Evolutionary conservation across 2,329 filamentous ascomycete species (phyloP), one percentile per base, ranked within the genome.

Genomic region (Penicillium sp.): DNA sequence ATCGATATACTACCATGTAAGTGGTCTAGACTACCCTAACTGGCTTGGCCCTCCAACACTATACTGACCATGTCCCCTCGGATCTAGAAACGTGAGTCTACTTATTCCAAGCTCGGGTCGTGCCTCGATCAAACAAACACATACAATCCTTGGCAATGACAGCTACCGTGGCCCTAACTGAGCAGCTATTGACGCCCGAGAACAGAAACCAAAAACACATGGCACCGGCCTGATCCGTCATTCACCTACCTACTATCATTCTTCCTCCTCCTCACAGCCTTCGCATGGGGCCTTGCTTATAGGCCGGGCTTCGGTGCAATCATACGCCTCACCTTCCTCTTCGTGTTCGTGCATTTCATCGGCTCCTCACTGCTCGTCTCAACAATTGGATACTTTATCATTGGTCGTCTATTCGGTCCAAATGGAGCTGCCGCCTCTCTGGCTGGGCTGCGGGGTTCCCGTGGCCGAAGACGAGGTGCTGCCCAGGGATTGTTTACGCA

Each of bases 181-280:
- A 33, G 34, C 36, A 34, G 6, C 23, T 33, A 52, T 53, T 65
- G 48, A 65, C 60, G 55, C 49, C 19, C 19, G 29, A 19, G 52
- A 48, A 19, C 59, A 86, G 82, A 88, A 81, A 88, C 86, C 39
- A 87, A 87, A 72, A 87, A 88, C 70, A 87, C 85, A 61, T 88
- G 86, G 81, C 86, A 88, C 68, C 82, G 85, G 54, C 84, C 86
- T 36, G 86, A 89, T 65, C 86, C 86, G 3, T 87, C 86, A 23
- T 88, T 89, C 70, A 86, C 86, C 62, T 88, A 88, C 71, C 82
- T 89, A 21, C 81, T 88, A 60, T 85, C 84, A 60, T 84, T 87
- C 74, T 88, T 88, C 75, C 81, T 88, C 38, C 74, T 81, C 43
- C 74, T 82, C 63, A 82, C 79, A 54, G 79, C 79, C 19, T 69